Evolutionary conservation across 1,284 basidiomycete species (phyloP).

Genomic region (Earliella scabrosa): DNA sequence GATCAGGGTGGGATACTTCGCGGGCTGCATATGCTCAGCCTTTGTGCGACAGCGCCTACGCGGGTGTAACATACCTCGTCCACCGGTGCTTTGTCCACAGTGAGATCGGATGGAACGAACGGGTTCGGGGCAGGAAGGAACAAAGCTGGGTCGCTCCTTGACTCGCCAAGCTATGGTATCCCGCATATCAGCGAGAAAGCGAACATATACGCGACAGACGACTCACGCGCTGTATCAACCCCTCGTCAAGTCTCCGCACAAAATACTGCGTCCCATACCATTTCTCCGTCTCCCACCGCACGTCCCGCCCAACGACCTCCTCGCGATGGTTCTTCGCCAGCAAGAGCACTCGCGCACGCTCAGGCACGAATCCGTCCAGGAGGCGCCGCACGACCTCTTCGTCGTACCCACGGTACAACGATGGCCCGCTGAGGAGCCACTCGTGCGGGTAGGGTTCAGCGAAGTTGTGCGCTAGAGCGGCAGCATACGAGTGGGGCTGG

Average conservation of each 20-base stretch:
- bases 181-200: background rate
- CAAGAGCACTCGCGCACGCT: slow-evolving; percentile 50
- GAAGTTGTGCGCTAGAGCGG: slow-evolving; percentile 22
- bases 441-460: slow-evolving; percentile 28
- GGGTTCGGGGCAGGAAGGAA: slow-evolving; percentile 44
- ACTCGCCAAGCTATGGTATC: slow-evolving; percentile 32
- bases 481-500: slow-evolving; percentile 32
- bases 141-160: slow-evolving; percentile 24
- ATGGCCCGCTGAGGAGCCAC: slow-evolving; percentile 23
- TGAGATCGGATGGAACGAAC: slow-evolving; percentile 59
- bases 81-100: slow-evolving; percentile 56
- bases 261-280: slow-evolving; percentile 61
- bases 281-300: slow-evolving; percentile 48
- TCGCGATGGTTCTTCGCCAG: slow-evolving; percentile 41
- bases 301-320: slow-evolving; percentile 40
- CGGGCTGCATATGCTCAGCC: slow-evolving; percentile 17
- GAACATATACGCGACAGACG: too few species aligned
- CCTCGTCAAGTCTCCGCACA: slow-evolving; percentile 43
- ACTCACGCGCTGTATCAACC: slow-evolving; percentile 46
- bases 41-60: too few species aligned
- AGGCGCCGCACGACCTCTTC: slow-evolving; percentile 23
- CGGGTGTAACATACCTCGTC: slow-evolving; percentile 27
- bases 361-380: slow-evolving; percentile 31
- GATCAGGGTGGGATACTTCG: slow-evolving; percentile 25
- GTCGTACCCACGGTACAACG: slow-evolving; percentile 27